A percentile compares a stretch with the other conserved stretches of the same genome.
phyloP scores from a whole-genome alignment of 2,329 filamentous ascomycete genomes.

The Colletotrichum lupini region DNA sequence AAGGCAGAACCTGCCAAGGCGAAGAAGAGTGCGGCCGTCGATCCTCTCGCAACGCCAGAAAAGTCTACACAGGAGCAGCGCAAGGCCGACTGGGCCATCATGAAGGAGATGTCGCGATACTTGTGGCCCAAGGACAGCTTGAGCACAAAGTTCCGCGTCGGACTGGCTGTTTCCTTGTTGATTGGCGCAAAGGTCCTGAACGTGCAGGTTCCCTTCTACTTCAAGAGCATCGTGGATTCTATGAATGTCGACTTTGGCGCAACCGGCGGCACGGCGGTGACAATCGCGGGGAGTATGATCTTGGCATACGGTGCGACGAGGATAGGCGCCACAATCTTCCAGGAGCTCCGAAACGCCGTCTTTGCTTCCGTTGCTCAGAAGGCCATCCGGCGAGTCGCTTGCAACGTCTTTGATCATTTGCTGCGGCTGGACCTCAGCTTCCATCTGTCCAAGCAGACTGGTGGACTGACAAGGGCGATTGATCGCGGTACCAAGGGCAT shows the following conservation, averaged over 20 bases:
- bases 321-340: constrained; percentile 88
- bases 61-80: constrained; percentile 87
- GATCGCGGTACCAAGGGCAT: constrained; percentile 98
- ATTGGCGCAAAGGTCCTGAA: constrained; percentile 95
- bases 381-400: constrained; percentile 89
- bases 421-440: constrained; percentile 91
- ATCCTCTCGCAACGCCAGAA: constrained; percentile 72
- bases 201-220: constrained; percentile 98
- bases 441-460: constrained; percentile 93
- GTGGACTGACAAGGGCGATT: constrained; percentile 91
- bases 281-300: constrained; percentile 92
- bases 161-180: constrained; percentile 84
- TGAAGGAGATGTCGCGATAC: constrained; percentile 97
- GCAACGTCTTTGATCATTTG: constrained; percentile 92
- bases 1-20: constrained; percentile 4
- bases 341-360: constrained; percentile 94
- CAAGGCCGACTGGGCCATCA: constrained; percentile 97
- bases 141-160: constrained; percentile 85
- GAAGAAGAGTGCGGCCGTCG: constrained; percentile 42
- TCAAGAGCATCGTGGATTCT: constrained; percentile 96
- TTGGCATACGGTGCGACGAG: constrained; percentile 91
- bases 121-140: constrained; percentile 93
- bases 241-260: constrained; percentile 97
- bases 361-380: constrained; percentile 98
- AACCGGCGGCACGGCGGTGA: constrained; percentile 87